These are phyloP conservation scores for Agrostemma githago DNA, from an alignment of 148 eudicot genomes.

Conservation along the genomic window DNA sequence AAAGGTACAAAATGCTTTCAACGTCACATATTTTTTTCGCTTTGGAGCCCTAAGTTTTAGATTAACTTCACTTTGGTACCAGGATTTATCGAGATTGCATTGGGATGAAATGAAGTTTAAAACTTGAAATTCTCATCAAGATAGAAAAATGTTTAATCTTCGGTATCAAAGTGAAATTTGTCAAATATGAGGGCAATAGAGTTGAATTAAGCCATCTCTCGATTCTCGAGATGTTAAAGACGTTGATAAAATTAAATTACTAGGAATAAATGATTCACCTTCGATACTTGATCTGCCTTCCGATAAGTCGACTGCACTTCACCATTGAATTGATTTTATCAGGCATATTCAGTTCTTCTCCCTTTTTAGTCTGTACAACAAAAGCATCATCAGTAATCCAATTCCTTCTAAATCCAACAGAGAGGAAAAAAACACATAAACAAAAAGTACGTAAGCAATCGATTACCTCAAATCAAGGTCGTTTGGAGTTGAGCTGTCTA, in stretches of 20 bases:
- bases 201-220: not conserved
- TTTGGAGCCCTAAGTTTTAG: too few species aligned
- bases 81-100: not conserved
- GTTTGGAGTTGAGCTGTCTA: too few species aligned
- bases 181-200: too few species aligned
- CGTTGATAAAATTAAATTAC: constrained; percentile 28
- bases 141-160: not conserved
- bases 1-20: not conserved
- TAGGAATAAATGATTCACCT: constrained; percentile 58
- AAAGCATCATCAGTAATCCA: constrained; percentile 2
- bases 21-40: too few species aligned
- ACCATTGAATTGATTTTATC: constrained; percentile 47
- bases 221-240: not conserved
- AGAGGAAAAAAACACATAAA: not conserved
- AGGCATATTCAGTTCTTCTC: too few species aligned
- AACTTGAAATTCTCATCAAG: not conserved
- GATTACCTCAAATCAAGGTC: constrained; percentile 87
- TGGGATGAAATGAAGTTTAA: not conserved
- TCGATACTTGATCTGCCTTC: constrained; percentile 51
- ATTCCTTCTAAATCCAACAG: not conserved
- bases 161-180: not conserved
- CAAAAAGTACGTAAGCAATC: not conserved
- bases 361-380: constrained; percentile 69
- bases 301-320: constrained; percentile 47
- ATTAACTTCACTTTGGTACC: not conserved